Base-by-base conservation (phyloP, 495 filamentous ascomycete species). In the Trichoderma gamsii region DNA sequence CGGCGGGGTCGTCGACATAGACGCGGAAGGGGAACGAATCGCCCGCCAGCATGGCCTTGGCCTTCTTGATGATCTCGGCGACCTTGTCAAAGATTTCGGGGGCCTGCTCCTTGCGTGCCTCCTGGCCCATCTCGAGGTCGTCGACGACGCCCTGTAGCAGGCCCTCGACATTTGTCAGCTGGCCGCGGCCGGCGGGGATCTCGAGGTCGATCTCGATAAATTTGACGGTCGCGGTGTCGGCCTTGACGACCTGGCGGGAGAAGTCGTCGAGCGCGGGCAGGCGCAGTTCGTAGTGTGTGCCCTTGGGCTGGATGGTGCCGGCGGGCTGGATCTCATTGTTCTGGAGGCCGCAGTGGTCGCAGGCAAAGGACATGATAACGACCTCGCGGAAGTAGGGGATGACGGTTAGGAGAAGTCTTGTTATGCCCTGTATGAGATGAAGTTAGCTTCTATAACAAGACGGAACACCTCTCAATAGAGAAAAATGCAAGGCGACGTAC, bases 311-410 rank as follows among this genome's bases (percentile, higher is more conserved):
- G 70, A 97, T 95, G 71, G 90, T 86, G 43, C 90, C 90, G 12
- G 95, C 95, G 9, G 92, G 87, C 74, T 97, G 93, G 68, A 98
- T 88, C 73, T 96, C 92, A 76, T 92, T 93, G 81, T 97, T 94
- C 67, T 86, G 83, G 77, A 96, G 91, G 75, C 87, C 78, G 80
- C 95, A 99, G 75, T 97, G 85, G 1, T 89, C 85, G 79, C 95
- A 99, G 69, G 86, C 86, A 81, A 99, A 99, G 63, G 93, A 97
- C 87, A 97, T 96, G 71, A 99, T 85, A 70, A 99, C 92, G 69
- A 98, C 87, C 76, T 99, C 95, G 74, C 92, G 90, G 84, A 99
- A 98, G 82, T 88, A 97, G 25, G 95, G 96, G 25, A 99, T 96
- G 63, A 88, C 86, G 61, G 94, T 93, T 49, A 98, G 86, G 27